phyloP scores from a whole-genome alignment of 2,329 filamentous ascomycete species.

The Talaromyces sp. region DNA sequence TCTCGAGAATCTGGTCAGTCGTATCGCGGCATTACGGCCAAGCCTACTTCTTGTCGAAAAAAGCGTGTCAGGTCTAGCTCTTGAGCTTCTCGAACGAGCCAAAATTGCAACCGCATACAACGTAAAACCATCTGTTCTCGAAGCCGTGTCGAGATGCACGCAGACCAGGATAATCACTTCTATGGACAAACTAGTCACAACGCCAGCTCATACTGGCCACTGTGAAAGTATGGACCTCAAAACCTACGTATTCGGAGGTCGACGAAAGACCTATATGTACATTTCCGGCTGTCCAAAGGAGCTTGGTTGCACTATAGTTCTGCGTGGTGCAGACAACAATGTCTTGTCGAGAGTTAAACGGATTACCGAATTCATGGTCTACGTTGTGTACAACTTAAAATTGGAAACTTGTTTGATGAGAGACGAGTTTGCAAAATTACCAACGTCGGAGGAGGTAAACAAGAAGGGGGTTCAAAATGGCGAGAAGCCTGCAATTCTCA shows the following conservation, averaged over 20 bases:
- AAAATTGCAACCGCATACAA: conserved; percentile 94
- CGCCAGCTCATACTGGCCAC: conserved; percentile 68
- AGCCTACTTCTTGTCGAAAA: conserved; percentile 88
- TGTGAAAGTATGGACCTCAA: conserved; percentile 91
- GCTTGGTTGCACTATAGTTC: conserved; percentile 88
- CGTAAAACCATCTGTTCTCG: conserved; percentile 91
- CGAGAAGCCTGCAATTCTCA: conserved; percentile 8
- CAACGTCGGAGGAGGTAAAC: conserved; percentile 51
- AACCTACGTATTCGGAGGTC: conserved; percentile 80
- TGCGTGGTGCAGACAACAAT: conserved; percentile 72
- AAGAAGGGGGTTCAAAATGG: conserved; percentile 13
- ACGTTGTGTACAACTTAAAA: conserved; percentile 96
- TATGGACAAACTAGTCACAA: conserved; percentile 82
- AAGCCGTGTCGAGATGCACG: conserved; percentile 87
- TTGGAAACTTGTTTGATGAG: conserved; percentile 91
- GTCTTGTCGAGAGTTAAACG: conserved; percentile 76
- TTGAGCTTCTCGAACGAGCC: conserved; percentile 81
- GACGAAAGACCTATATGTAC: conserved; percentile 94
- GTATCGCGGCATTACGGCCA: conserved; percentile 80
- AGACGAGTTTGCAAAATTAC: conserved; percentile 85
- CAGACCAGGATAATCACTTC: conserved; percentile 92
- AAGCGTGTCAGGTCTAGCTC: conserved; percentile 82
- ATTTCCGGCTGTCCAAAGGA: conserved; percentile 85
- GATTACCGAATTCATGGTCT: conserved; percentile 98
- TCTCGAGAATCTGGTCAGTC: conserved; percentile 81